Evolutionary conservation across 768 basidiomycete genomes (phyloP).

Genomic region (Cyathus striatus): DNA sequence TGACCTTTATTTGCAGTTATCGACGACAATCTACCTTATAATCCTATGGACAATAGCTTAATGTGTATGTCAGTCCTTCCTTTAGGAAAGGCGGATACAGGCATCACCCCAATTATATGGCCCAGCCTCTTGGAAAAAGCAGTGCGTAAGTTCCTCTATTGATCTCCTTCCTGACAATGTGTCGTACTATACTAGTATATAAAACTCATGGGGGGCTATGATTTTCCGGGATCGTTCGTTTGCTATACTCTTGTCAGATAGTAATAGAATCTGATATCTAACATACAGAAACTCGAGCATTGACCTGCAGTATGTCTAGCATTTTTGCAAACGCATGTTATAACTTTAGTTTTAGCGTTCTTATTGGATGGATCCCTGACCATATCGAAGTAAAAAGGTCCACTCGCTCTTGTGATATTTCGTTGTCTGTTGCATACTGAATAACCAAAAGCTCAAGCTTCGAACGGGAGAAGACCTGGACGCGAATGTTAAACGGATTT

Average conservation of each 20-base stretch:
- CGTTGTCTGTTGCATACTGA: neutral
- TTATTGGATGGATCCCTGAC: conserved; percentile 91
- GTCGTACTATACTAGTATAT: conserved; percentile 53
- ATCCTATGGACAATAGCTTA: conserved; percentile 42
- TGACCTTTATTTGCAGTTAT: conserved; percentile 50
- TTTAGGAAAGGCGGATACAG: too few relatives aligned
- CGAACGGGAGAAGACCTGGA: conserved; percentile 81
- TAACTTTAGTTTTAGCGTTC: conserved; percentile 37
- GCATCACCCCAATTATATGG: too few relatives aligned
- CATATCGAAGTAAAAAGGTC: conserved; percentile 67
- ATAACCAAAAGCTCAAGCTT: conserved; percentile 47
- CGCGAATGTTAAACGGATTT: conserved; percentile 54
- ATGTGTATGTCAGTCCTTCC: conserved; percentile 60
- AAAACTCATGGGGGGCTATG: conserved; percentile 86
- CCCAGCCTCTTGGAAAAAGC: conserved; percentile 82
- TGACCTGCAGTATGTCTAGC: conserved; percentile 63
- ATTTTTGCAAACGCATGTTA: neutral
- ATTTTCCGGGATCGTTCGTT: conserved; percentile 85
- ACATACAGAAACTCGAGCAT: conserved; percentile 66
- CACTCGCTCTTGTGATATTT: neutral
- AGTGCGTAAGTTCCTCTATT: conserved; percentile 39
- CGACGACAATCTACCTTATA: conserved; percentile 66
- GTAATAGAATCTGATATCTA: neutral
- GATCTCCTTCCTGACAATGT: neutral
- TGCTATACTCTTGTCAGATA: neutral